Evolutionary conservation across 106 monocot genomes (phyloP).

Genomic region (Allium fistulosum): DNA sequence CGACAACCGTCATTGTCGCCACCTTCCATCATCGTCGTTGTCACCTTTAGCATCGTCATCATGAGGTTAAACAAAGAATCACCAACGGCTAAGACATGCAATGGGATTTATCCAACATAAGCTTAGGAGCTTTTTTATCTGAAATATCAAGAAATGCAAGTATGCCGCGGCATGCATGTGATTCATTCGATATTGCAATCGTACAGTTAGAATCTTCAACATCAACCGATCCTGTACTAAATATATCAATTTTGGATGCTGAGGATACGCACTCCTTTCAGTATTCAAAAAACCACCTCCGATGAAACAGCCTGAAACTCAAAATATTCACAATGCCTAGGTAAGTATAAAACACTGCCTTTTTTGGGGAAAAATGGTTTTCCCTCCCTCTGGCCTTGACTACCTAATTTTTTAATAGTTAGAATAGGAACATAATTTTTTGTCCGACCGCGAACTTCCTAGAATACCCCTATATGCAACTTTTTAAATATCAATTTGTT

Average conservation of each 20-base stretch:
- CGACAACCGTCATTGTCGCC: too few species aligned
- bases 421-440: too few species aligned
- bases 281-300: constrained; percentile 25
- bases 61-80: constrained; percentile 23
- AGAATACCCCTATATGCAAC: too few species aligned
- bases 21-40: too few species aligned
- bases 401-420: too few species aligned
- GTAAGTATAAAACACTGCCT: constrained; percentile 1
- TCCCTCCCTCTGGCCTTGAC: background rate
- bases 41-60: too few species aligned
- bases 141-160: constrained; percentile 24
- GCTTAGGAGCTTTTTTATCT: constrained; percentile 48
- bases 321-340: constrained; percentile 2
- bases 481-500: too few species aligned
- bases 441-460: too few species aligned
- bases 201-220: constrained; percentile 26
- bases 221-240: constrained; percentile 11
- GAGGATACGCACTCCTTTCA: constrained; percentile 62
- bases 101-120: constrained; percentile 54
- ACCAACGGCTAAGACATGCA: constrained; percentile 10
- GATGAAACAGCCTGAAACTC: constrained; percentile 1
- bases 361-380: background rate
- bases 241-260: constrained; percentile 49
- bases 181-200: constrained; percentile 72
- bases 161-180: constrained; percentile 24